Base-by-base conservation (phyloP, 305 asterid genomes). In the Ruellia speciosa region DNA sequence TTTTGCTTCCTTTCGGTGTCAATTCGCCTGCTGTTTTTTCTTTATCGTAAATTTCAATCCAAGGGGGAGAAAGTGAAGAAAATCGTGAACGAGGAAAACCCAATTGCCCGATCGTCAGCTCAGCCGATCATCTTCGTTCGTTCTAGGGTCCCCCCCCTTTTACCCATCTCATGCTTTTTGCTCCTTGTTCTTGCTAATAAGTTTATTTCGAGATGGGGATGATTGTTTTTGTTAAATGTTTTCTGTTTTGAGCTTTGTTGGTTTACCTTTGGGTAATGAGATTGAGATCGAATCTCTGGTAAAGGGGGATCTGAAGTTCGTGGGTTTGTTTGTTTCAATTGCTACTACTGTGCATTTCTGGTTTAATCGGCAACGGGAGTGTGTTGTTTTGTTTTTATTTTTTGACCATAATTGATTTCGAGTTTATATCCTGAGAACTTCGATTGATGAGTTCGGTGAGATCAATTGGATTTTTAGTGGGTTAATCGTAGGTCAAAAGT, bases 11-110 rank as follows among this genome's bases (percentile, higher is more conserved):
- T 37, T 37, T 37, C 41, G 12, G 12, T 56, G 55, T 60, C 72
- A 65, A 57, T 71, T 70, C 56, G 62, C 73, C 81, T 65, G 68
- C 81, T 75, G 73, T 58, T 53, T 41, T 24, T 40, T 16, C 52
- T 50, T 69, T 66, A 14, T 55, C 56, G 14, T 20, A 35, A 24
- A 47, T 43, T 43, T 43, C 49, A 43, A 43, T 11, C 49, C 49
- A 53, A 3, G 28, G 37, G 10, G 15, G 0, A 15, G 53, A 16
- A 16, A 57, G 20, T 5, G 51, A 18, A 31, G 7, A 11, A 3
- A 37, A 19, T 12, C 16, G 12, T 14, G 35, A 20, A 7, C 37
- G 55, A 9, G 68, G 28, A 54, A 62, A 58, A 28, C 64, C 64
- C 56, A 43, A 57, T 60, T 35, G 2, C 11, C 64, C 64, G 77